Percentiles rank a stretch among this genome's conserved stretches.
phyloP scores from a whole-genome alignment of 73 alveolate species.

The Paramecium sexaurelia region DNA sequence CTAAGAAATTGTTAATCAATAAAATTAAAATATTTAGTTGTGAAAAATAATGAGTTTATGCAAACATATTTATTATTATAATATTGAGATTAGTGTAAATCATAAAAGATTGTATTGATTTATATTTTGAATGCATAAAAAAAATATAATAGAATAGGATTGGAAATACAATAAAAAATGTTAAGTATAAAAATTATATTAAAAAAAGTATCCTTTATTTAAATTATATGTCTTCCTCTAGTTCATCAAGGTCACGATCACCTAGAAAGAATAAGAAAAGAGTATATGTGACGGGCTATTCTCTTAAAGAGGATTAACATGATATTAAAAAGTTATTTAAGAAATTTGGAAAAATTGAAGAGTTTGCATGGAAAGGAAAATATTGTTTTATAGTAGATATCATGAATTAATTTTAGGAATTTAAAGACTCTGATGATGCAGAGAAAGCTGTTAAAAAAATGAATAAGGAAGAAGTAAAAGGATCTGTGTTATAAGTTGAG shows the following conservation, averaged over 20 bases:
- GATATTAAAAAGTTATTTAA: constrained; percentile 38
- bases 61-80: no score
- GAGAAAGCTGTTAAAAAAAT: constrained; percentile 50
- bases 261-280: constrained; percentile 42
- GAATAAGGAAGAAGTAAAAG: constrained; percentile 55
- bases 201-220: constrained; percentile 56
- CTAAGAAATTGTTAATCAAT: neutral
- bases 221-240: constrained; percentile 15
- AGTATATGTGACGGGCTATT: constrained; percentile 56
- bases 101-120: no score
- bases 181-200: constrained; percentile 13
- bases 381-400: constrained; percentile 40
- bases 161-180: neutral
- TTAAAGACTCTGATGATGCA: constrained; percentile 46
- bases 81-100: no score
- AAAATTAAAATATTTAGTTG: neutral
- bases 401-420: neutral
- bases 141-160: neutral
- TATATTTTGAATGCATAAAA: neutral
- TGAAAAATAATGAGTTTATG: no score
- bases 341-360: constrained; percentile 56
- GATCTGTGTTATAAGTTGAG: constrained; percentile 39
- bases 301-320: constrained; percentile 59
- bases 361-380: constrained; percentile 59
- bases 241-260: constrained; percentile 54